phyloP scores from a whole-genome alignment of 495 filamentous ascomycete species.

The Penicillium cosmopolitanum region DNA sequence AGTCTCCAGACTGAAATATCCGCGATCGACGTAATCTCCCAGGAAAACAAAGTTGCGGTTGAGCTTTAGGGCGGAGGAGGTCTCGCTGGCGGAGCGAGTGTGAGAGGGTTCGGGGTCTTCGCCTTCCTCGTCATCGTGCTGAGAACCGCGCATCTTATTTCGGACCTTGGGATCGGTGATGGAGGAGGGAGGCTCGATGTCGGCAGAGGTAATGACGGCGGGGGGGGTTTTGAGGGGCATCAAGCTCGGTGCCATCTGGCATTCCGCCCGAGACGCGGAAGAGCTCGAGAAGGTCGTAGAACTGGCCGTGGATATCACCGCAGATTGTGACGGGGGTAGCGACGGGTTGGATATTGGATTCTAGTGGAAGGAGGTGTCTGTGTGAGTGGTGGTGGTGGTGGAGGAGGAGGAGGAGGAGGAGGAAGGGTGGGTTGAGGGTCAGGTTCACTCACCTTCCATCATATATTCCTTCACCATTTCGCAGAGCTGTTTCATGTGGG shows the following conservation, averaged over 20 bases:
- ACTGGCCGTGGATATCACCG: slow-evolving; percentile 98
- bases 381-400: not conserved
- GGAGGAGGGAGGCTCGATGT: slow-evolving; percentile 83
- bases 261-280: slow-evolving; percentile 96
- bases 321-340: slow-evolving; percentile 96
- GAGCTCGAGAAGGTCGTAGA: slow-evolving; percentile 96
- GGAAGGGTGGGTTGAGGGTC: not conserved
- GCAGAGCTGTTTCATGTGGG: slow-evolving; percentile 97
- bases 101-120: slow-evolving; percentile 35
- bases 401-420: not conserved
- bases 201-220: slow-evolving; percentile 75
- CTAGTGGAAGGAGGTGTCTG: slow-evolving; percentile 44
- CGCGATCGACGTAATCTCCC: slow-evolving; percentile 95
- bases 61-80: slow-evolving; percentile 45
- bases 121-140: slow-evolving; percentile 46
- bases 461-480: slow-evolving; percentile 98
- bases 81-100: slow-evolving; percentile 44
- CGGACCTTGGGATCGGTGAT: slow-evolving; percentile 83
- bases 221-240: slow-evolving; percentile 63
- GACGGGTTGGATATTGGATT: slow-evolving; percentile 98
- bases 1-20: slow-evolving; percentile 97
- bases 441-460: slow-evolving; percentile 79
- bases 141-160: slow-evolving; percentile 70
- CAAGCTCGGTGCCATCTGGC: slow-evolving; percentile 74
- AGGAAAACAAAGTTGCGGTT: slow-evolving; percentile 92